Evolutionary conservation across 164 flowering plant species (phyloP), one percentile per base, ranked within the genome.

Genomic region (Nymphaea thermarum): DNA sequence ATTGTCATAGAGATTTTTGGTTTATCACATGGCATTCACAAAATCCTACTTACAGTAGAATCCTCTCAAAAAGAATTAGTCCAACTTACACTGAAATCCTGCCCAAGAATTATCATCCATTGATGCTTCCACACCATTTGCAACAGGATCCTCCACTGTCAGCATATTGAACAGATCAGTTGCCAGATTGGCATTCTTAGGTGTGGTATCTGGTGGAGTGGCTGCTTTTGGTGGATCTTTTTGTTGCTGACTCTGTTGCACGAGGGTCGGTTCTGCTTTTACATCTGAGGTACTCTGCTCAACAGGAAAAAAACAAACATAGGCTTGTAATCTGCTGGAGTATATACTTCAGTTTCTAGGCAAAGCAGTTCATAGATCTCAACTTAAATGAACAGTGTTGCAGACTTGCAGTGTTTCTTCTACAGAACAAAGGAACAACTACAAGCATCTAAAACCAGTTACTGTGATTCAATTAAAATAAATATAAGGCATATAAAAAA

Each of bases 81-180:
- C 36, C 36, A 44, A 79, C 87, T 60, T 84, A 94, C 99, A 84
- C 71, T 91, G 99, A 70, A 94, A 94, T 62, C 92, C 96, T 60
- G 97, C 96, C 99, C 99, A 91, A 61, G 77, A 59, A 75, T 69
- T 78, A 75, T 90, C 97, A 70, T 91, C 94, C 60, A 73, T 53
- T 15, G 86, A 67, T 72, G 82, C 71, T 67, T 75, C 93, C 45
- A 85, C 70, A 47, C 82, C 80, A 79, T 80, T 88, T 71, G 85
- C 91, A 69, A 68, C 76, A 4, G 96, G 81, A 60, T 71, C 80
- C 63, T 88, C 96, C 87, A 87, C 66, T 10, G 97, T 88, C 66
- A 94, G 92, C 89, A 94, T 90, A 78, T 85, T 74, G 70, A 94
- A 91, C 71, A 94, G 93, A 80, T 94, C 96, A 73, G 90, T 85